These are phyloP conservation scores for Aspergillus kassunensis DNA, from an alignment of 495 filamentous ascomycete species.

Conservation along the genomic window DNA sequence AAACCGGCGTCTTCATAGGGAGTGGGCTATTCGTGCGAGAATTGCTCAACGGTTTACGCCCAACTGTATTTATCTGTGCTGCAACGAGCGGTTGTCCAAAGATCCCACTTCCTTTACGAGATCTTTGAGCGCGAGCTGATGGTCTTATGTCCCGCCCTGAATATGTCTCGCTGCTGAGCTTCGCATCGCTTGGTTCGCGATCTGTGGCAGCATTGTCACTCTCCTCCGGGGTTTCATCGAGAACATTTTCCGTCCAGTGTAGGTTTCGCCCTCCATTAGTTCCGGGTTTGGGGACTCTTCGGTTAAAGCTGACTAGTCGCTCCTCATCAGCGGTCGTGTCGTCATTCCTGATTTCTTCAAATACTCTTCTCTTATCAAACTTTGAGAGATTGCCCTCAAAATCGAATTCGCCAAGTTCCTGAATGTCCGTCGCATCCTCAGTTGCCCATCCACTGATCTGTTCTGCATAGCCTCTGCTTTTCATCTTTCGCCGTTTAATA, in stretches of 20 bases:
- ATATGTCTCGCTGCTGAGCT: conserved; percentile 51
- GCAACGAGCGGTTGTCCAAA: conserved; percentile 32
- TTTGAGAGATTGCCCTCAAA: conserved; percentile 83
- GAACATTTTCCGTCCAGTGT: conserved; percentile 87
- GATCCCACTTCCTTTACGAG: conserved; percentile 60
- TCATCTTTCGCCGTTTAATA: conserved; percentile 50
- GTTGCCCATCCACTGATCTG: conserved; percentile 91
- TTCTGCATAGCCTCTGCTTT: conserved; percentile 48
- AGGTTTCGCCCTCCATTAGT: conserved; percentile 86
- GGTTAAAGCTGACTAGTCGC: conserved; percentile 85
- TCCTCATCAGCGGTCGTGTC: conserved; percentile 85
- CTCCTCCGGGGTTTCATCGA: conserved; percentile 64
- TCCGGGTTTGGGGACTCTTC: conserved; percentile 64
- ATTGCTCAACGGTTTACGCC: conserved; percentile 34
- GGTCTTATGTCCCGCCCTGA: conserved; percentile 49
- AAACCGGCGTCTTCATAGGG: conserved; percentile 30
- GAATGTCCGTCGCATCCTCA: conserved; percentile 94
- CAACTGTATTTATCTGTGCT: conserved; percentile 34
- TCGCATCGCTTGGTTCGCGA: conserved; percentile 52
- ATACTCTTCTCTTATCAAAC: conserved; percentile 88
- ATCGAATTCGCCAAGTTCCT: conserved; percentile 91
- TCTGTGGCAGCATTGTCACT: conserved; percentile 67
- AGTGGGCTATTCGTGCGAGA: conserved; percentile 45
- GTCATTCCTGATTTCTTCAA: conserved; percentile 81
- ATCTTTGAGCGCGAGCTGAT: conserved; percentile 46